Conservation (phyloP, 2,329 filamentous ascomycete genomes). For the Bipolaris oryzae region DNA sequence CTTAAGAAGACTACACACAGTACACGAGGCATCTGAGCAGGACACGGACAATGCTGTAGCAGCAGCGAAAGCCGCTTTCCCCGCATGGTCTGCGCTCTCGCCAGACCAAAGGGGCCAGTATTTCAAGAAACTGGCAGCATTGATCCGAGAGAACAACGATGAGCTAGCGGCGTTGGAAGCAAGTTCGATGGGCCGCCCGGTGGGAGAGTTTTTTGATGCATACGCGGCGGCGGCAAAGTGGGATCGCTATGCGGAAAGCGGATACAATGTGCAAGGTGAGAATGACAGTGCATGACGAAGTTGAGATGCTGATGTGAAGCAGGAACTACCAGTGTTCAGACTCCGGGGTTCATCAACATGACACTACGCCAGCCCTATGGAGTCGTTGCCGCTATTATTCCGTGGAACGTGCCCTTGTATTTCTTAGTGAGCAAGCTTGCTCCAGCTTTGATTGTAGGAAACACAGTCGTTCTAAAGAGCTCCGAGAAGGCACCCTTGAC, state of each 20-base stretch:
- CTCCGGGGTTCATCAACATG: conserved; percentile 59
- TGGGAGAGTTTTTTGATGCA: conserved; percentile 78
- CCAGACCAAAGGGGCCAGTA: conserved; percentile 35
- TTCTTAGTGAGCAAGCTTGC: conserved; percentile 37
- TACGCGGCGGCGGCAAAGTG: conserved; percentile 80
- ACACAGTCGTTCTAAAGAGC: conserved; percentile 44
- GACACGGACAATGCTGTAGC: conserved; percentile 74
- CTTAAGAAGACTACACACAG: conserved; percentile 45
- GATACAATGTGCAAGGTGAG: conserved; percentile 68
- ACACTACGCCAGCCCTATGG: conserved; percentile 80
- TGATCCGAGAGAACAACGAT: conserved; percentile 82
- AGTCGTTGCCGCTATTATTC: conserved; percentile 81
- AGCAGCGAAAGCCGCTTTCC: conserved; percentile 68
- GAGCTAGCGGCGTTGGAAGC: conserved; percentile 81
- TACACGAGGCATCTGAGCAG: conserved; percentile 42
- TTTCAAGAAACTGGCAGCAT: conserved; percentile 67
- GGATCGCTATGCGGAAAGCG: conserved; percentile 75
- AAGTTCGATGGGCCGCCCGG: conserved; percentile 83
- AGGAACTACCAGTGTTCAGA: conserved; percentile 71
- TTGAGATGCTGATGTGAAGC: neutral
- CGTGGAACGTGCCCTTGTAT: conserved; percentile 51
- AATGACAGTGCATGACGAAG: neutral
- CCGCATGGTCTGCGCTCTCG: conserved; percentile 70
- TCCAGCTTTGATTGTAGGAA: conserved; percentile 42
- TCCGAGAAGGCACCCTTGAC: conserved; percentile 63